Evolutionary conservation across 2,329 filamentous ascomycete genomes (phyloP), one percentile per base, ranked within the genome.

Genomic region (Stemphylium beticola): DNA sequence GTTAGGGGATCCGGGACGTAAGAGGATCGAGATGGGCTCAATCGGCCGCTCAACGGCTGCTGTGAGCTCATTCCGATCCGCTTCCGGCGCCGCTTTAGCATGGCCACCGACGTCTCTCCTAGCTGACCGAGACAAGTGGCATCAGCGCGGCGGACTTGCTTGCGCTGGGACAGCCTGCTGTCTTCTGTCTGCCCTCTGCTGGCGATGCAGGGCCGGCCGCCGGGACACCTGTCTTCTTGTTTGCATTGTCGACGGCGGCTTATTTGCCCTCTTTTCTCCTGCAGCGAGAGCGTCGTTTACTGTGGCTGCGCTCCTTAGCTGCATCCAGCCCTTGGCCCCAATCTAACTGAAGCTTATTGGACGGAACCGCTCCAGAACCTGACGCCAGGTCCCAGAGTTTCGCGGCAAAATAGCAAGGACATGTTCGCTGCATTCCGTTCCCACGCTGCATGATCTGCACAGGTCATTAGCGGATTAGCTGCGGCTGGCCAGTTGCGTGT

Each of bases 241-340:
- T 42, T 47, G 61, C 52, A 54, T 58, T 55, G 38, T 57, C 24
- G 44, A 49, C 32, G 48, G 52, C 53, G 41, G 48, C 53, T 49
- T 51, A 50, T 49, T 49, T 60, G 49, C 82, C 58, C 89, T 86
- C 86, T 80, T 20, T 34, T 81, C 49, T 50, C 32, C 43, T 57
- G 55, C 55, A 60, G 58, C 55, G 49, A 51, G 45, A 45, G 58
- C 59, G 62, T 60, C 61, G 49, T 62, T 57, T 57, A 58, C 50
- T 55, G 65, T 65, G 60, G 68, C 58, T 53, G 64, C 64, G 66
- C 67, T 71, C 68, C 55, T 59, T 57, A 63, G 58, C 62, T 68
- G 64, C 67, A 53, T 69, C 62, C 55, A 64, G 53, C 56, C 62
- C 68, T 67, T 73, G 65, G 72, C 70, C 67, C 60, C 65, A 68